These are phyloP conservation scores for Eucalyptus curtisii DNA, from an alignment of 345 rosid genomes.

Conservation along the genomic window DNA sequence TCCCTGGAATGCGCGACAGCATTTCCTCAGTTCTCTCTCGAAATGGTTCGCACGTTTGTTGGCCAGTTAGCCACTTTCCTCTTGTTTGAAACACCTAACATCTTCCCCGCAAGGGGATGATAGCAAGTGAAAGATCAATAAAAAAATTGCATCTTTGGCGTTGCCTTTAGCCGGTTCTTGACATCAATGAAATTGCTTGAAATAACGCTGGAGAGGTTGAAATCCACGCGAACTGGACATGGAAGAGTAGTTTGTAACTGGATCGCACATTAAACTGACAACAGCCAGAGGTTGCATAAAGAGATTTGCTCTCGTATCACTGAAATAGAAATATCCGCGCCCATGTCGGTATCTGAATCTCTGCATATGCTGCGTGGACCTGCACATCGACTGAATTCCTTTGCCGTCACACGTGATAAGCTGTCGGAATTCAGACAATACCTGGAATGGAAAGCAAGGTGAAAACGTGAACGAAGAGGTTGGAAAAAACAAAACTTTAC, in stretches of 20 bases:
- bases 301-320: neutral
- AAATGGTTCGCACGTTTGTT: neutral
- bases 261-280: neutral
- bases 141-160: neutral
- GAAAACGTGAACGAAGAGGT: neutral
- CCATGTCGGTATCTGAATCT: neutral
- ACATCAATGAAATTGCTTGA: neutral
- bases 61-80: too few relatives aligned
- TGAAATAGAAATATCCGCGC: neutral
- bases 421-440: neutral
- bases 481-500: neutral
- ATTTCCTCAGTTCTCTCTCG: neutral
- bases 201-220: too few relatives aligned
- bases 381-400: neutral
- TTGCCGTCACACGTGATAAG: neutral
- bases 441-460: neutral
- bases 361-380: neutral
- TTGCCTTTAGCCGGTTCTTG: neutral
- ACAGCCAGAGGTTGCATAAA: neutral
- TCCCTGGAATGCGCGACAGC: neutral
- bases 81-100: neutral
- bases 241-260: accelerated
- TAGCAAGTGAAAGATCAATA: neutral
- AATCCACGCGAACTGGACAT: neutral
- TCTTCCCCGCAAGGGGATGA: neutral